Evolutionary conservation across 345 rosid genomes (phyloP), one percentile per base, ranked within the genome.

Genomic region (Linum usitatissimum): DNA sequence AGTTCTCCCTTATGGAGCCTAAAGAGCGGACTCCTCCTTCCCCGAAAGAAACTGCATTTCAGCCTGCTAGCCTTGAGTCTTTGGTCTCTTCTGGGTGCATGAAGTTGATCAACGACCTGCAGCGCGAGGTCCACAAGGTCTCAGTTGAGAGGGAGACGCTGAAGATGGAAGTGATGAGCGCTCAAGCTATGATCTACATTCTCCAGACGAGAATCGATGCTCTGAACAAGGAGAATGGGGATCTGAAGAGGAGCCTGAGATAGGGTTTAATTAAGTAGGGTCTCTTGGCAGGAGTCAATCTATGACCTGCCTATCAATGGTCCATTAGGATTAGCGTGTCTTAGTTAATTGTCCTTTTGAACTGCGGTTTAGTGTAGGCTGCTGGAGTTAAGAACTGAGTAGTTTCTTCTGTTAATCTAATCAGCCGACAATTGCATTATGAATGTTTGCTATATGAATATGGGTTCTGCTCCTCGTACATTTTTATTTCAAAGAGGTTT

Each of bases 111-210:
- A 78, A 77, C 3, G 81, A 77, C 64, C 63, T 87, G 66, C 84
- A 84, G 70, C 84, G 77, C 34, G 86, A 89, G 79, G 61, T 87
- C 57, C 86, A 81, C 66, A 81, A 78, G 68, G 77, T 84, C 63
- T 79, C 95, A 6, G 83, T 83, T 4, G 95, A 87, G 71, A 80
- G 78, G 71, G 95, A 83, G 79, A 72, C 87, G 0, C 54, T 87
- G 73, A 86, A 77, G 76, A 83, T 89, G 21, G 90, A 89, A 69
- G 77, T 87, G 89, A 75, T 92, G 87, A 83, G 88, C 65, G 87
- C 88, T 21, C 87, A 83, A 39, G 79, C 96, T 9, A 85, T 84
- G 92, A 82, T 88, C 58, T 84, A 79, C 73, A 80, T 84, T 68
- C 96, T 88, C 57, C 91, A 84, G 57, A 74, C 93, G 0, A 79